phyloP scores from a whole-genome alignment of 371 early-diverging fungal species.

The Mortierella sp. region DNA sequence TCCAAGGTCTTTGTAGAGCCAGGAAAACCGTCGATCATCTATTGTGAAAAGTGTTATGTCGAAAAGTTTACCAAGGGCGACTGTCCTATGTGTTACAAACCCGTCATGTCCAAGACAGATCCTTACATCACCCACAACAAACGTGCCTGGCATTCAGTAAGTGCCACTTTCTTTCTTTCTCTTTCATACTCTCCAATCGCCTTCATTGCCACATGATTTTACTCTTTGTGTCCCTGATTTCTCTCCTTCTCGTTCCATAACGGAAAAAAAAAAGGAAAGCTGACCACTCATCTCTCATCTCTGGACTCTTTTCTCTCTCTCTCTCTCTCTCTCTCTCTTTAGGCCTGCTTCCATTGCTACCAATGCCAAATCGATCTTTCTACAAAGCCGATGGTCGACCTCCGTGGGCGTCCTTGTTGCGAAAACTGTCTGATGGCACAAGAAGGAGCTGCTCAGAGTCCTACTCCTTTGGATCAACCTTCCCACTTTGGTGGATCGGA shows the following conservation, averaged over 20 bases:
- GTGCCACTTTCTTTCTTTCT: too few species aligned
- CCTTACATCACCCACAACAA: conserved; percentile 58
- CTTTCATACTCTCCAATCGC: neutral
- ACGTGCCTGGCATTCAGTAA: conserved; percentile 60
- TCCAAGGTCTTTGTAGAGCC: conserved; percentile 49
- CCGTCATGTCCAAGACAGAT: conserved; percentile 56
- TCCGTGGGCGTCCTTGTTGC: conserved; percentile 69
- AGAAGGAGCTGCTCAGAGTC: conserved; percentile 41
- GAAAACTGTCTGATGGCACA: conserved; percentile 70
- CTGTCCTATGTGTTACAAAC: conserved; percentile 55
- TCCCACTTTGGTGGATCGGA: conserved; percentile 18
- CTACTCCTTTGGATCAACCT: conserved; percentile 8
- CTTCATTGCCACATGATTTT: too few species aligned
- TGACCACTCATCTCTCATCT: too few species aligned
- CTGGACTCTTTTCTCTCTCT: neutral
- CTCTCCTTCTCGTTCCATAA: neutral
- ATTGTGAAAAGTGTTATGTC: conserved; percentile 49
- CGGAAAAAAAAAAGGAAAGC: too few species aligned
- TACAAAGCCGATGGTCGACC: conserved; percentile 68
- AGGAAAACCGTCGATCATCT: conserved; percentile 34
- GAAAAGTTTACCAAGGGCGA: conserved; percentile 50
- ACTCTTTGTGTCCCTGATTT: neutral
- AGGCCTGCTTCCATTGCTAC: conserved; percentile 58
- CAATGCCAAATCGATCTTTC: conserved; percentile 52
- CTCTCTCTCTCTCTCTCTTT: neutral